Conservation (phyloP, 2,329 filamentous ascomycete species). For the Diaporthe capsici region DNA sequence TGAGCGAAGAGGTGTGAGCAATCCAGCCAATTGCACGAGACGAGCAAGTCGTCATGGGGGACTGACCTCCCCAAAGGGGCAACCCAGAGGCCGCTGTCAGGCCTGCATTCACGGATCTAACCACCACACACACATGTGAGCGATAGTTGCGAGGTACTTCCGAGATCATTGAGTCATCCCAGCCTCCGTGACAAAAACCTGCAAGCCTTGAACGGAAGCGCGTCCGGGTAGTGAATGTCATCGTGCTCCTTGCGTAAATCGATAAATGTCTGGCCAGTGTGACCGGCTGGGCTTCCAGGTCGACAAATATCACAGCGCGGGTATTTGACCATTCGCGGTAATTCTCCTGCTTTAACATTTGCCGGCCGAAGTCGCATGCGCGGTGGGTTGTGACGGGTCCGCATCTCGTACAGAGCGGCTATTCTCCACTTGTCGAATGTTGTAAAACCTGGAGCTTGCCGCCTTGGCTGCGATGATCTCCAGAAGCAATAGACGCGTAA, state of each 20-base stretch:
- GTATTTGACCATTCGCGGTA: conserved; percentile 39
- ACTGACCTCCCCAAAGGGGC: conserved; percentile 41
- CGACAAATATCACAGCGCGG: conserved; percentile 33
- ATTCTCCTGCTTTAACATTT: conserved; percentile 35
- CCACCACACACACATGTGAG: conserved; percentile 8
- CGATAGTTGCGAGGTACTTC: conserved; percentile 11
- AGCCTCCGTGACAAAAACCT: background rate
- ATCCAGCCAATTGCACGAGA: conserved; percentile 36
- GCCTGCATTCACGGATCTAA: conserved; percentile 40
- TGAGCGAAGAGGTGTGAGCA: conserved; percentile 26
- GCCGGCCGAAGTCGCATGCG: conserved; percentile 38
- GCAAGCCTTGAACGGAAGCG: background rate
- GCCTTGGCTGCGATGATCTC: conserved; percentile 28
- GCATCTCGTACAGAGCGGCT: conserved; percentile 35
- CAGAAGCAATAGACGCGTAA: conserved; percentile 28
- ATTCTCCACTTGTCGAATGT: conserved; percentile 38
- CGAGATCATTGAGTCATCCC: background rate
- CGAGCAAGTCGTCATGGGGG: conserved; percentile 35
- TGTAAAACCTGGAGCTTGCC: conserved; percentile 36
- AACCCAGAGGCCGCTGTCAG: conserved; percentile 37
- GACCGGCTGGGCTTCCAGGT: background rate
- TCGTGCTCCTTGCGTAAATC: conserved; percentile 12
- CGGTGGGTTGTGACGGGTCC: conserved; percentile 33
- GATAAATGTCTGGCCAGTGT: conserved; percentile 9
- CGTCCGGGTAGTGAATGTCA: background rate